A percentile compares a stretch with the other conserved stretches of the same genome.
These are phyloP conservation scores for Stenocarpella maydis DNA, from an alignment of 2,329 filamentous ascomycete species.

Conservation along the genomic window DNA sequence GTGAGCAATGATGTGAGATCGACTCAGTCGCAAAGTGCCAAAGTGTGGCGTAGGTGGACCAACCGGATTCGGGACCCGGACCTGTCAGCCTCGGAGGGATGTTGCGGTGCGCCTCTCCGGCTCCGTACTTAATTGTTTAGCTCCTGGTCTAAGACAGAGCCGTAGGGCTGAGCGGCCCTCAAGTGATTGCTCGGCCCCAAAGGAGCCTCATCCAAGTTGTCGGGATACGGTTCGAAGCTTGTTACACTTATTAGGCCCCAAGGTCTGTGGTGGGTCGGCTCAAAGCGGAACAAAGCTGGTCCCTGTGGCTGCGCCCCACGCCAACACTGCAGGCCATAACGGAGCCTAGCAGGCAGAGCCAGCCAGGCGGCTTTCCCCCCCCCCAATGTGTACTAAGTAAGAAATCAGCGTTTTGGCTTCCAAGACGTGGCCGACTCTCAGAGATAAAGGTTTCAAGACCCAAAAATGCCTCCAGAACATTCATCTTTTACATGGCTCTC, in stretches of 20 bases:
- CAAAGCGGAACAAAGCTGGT: no score
- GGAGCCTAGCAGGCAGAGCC: background rate
- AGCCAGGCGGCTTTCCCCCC: slow-evolving; percentile 3
- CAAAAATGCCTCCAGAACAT: background rate
- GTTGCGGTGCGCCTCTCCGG: background rate
- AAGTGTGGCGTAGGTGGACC: background rate
- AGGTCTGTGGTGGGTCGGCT: background rate
- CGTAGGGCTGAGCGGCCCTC: background rate
- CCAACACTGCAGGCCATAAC: background rate
- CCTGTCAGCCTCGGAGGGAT: background rate
- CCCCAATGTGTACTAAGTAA: background rate
- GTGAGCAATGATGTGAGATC: background rate
- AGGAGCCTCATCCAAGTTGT: background rate
- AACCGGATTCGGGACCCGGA: background rate
- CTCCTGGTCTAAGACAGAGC: background rate
- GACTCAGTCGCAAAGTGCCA: background rate
- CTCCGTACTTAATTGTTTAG: background rate
- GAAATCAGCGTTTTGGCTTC: no score
- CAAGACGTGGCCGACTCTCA: no score
- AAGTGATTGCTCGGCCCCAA: background rate
- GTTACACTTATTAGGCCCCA: slow-evolving; percentile 9
- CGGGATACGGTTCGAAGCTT: background rate
- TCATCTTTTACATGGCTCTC: no score
- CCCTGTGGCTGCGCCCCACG: background rate
- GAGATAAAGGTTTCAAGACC: background rate